Conservation (phyloP, 805 yeast genomes). For the Yamadazyma olivae region DNA sequence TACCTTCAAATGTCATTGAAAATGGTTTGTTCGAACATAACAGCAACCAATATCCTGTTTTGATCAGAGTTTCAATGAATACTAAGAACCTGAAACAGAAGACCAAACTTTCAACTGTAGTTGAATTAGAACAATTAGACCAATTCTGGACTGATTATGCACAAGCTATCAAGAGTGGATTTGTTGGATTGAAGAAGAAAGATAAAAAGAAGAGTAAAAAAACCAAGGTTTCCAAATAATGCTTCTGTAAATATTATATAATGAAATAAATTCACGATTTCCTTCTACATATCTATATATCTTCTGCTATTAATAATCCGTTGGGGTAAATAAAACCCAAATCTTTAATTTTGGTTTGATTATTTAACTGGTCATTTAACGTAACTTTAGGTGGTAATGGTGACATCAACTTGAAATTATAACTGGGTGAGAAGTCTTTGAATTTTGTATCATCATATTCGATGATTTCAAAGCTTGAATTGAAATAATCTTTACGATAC, state of each 20-base stretch:
- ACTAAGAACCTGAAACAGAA: conserved; percentile 37
- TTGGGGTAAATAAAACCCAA: conserved; percentile 49
- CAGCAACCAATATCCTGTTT: conserved; percentile 50
- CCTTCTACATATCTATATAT: conserved; percentile 7
- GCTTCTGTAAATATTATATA: conserved; percentile 1
- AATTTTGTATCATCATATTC: conserved; percentile 22
- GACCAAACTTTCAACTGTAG: conserved; percentile 69
- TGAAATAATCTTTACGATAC: conserved; percentile 39
- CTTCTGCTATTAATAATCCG: conserved; percentile 61
- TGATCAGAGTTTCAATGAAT: conserved; percentile 69
- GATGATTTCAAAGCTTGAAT: conserved; percentile 16
- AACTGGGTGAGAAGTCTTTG: conserved; percentile 20
- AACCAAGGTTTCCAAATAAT: conserved; percentile 31
- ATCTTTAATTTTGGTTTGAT: conserved; percentile 51
- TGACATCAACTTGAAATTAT: conserved; percentile 29
- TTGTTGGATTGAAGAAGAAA: conserved; percentile 76
- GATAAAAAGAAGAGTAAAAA: conserved; percentile 72
- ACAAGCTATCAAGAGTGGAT: conserved; percentile 64
- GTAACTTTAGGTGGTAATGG: conserved; percentile 37
- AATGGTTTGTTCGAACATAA: conserved; percentile 15
- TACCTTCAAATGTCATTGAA: conserved; percentile 28
- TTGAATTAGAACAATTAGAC: conserved; percentile 58
- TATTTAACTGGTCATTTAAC: conserved; percentile 24
- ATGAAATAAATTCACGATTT: conserved; percentile 1
- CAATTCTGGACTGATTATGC: conserved; percentile 77